These are phyloP conservation scores for Samsoniella hepiali DNA, from an alignment of 2,329 filamentous ascomycete genomes.

Conservation along the genomic window DNA sequence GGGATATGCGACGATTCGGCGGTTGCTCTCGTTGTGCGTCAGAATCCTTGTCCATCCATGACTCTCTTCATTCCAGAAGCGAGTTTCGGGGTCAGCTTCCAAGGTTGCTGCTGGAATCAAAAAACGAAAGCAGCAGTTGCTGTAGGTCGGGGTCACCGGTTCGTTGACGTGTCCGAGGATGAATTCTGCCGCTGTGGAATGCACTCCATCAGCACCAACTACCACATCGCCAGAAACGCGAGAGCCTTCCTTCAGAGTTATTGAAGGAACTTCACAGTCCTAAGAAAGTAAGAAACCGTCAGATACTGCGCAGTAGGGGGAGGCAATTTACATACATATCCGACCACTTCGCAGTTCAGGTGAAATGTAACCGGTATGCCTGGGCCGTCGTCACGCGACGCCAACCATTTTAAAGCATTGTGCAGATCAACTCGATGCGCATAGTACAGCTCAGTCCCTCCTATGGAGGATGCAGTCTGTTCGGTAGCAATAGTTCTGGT, in stretches of 20 bases:
- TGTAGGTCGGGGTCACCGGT: conserved; percentile 27
- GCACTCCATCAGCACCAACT: conserved; percentile 47
- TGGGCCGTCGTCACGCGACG: conserved; percentile 27
- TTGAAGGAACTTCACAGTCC: neutral
- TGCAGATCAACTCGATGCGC: conserved; percentile 40
- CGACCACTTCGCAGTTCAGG: conserved; percentile 25
- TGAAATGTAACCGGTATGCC: conserved; percentile 27
- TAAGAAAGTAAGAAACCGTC: neutral
- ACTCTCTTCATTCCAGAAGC: conserved; percentile 28
- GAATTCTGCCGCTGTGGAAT: conserved; percentile 31
- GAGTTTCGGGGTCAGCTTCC: conserved; percentile 30
- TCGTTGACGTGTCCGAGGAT: conserved; percentile 30
- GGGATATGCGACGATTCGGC: conserved; percentile 33
- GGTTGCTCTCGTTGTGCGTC: conserved; percentile 22
- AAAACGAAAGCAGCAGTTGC: conserved; percentile 37
- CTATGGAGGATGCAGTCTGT: conserved; percentile 24
- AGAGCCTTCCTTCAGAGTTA: neutral
- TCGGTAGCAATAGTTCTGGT: conserved; percentile 16
- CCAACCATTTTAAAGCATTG: conserved; percentile 33
- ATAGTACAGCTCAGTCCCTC: conserved; percentile 33
- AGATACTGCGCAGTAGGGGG: neutral
- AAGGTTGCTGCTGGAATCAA: conserved; percentile 30
- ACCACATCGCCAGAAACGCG: conserved; percentile 22
- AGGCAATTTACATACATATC: neutral
- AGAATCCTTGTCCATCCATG: conserved; percentile 29